Conservation (phyloP, 805 yeast species). For the Clavispora santaluciae region DNA sequence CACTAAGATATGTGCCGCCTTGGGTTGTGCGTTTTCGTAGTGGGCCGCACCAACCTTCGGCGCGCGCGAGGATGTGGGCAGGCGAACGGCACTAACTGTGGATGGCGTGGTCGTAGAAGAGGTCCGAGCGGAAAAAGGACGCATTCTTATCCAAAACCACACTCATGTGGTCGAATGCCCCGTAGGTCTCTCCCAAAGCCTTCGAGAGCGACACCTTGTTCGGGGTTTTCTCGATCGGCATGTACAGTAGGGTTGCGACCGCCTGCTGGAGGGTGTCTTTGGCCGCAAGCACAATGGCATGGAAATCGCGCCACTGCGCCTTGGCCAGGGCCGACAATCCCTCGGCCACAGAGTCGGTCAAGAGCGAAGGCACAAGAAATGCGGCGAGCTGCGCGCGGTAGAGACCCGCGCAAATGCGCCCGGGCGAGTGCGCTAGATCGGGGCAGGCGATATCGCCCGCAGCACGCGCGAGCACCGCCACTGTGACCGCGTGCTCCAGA, state of each 20-base stretch:
- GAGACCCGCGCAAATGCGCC: neutral
- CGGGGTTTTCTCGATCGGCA: constrained; percentile 4
- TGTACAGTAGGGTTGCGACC: constrained; percentile 16
- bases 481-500: too few relatives aligned
- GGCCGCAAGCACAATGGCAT: constrained; percentile 8
- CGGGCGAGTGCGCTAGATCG: neutral
- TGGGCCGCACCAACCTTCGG: too few relatives aligned
- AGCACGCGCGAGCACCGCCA: neutral
- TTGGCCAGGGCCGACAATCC: neutral
- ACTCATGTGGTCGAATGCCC: constrained; percentile 17
- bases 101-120: constrained; percentile 23
- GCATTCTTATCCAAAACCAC: constrained; percentile 19
- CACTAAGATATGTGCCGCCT: too few relatives aligned
- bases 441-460: neutral
- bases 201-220: constrained; percentile 20
- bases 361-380: neutral
- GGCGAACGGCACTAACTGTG: too few relatives aligned
- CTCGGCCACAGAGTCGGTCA: neutral
- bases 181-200: constrained; percentile 21
- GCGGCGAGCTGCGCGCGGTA: constrained; percentile 1
- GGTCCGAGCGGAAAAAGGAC: constrained; percentile 17
- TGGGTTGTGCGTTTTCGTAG: too few relatives aligned
- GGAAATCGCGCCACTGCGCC: neutral
- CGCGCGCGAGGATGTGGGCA: too few relatives aligned
- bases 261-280: constrained; percentile 16